Conservation (phyloP, 495 filamentous ascomycete genomes). For the Rhypophila decipiens region DNA sequence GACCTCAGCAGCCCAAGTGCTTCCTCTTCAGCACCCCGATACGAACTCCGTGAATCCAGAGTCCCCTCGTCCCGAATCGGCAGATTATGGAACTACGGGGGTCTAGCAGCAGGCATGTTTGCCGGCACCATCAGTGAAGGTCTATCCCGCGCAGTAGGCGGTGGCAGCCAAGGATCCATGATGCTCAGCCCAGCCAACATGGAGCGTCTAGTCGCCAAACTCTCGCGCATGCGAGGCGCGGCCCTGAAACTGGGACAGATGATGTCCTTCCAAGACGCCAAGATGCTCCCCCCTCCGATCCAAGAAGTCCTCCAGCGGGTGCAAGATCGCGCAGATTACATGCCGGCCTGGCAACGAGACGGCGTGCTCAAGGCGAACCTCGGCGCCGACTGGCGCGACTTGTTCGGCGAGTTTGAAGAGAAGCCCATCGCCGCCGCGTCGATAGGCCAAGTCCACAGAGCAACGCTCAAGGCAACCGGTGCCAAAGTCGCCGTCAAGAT, state of each 20-base stretch:
- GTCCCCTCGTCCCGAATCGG: constrained; percentile 85
- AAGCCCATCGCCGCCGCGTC: constrained; percentile 94
- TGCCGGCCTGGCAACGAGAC: constrained; percentile 88
- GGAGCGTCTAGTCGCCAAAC: constrained; percentile 83
- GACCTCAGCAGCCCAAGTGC: constrained; percentile 7
- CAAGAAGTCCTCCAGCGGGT: constrained; percentile 86
- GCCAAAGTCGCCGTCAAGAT: constrained; percentile 86
- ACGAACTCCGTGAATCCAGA: constrained; percentile 79
- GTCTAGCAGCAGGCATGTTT: constrained; percentile 89
- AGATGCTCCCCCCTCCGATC: constrained; percentile 82
- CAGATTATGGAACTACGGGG: constrained; percentile 89
- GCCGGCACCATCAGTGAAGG: constrained; percentile 87
- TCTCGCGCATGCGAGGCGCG: constrained; percentile 95
- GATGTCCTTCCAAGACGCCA: constrained; percentile 97
- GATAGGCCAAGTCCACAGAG: constrained; percentile 92
- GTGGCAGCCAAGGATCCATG: constrained; percentile 57
- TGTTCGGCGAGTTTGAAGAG: constrained; percentile 82
- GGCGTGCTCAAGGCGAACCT: constrained; percentile 72
- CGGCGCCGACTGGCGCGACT: constrained; percentile 75
- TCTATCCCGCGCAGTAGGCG: constrained; percentile 60
- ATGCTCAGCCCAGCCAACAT: constrained; percentile 87
- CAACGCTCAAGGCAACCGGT: constrained; percentile 67
- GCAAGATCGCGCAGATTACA: constrained; percentile 96
- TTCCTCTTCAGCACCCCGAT: constrained; percentile 25
- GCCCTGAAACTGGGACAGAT: constrained; percentile 97